Conservation (phyloP, 345 rosid species). For the Acer negundo region DNA sequence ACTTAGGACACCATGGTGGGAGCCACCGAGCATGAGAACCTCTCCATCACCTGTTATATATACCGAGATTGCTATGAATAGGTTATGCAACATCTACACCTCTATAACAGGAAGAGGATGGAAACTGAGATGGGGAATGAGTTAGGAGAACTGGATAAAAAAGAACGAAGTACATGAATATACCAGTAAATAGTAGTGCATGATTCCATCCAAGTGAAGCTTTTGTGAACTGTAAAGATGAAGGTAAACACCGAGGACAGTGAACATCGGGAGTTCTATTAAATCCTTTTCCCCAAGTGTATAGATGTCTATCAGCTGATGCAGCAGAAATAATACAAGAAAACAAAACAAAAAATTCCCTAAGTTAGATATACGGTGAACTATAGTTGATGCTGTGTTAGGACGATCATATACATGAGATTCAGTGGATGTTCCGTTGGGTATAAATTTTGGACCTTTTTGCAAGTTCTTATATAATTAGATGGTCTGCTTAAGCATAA, state of each 20-base stretch:
- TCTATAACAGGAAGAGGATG: not conserved
- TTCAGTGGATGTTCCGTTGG: no score
- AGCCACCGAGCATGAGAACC: conserved; percentile 69
- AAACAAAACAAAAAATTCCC: not conserved
- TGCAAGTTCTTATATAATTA: not conserved
- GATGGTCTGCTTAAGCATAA: not conserved
- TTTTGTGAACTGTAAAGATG: conserved; percentile 37
- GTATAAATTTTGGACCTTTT: no score
- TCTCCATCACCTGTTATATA: conserved; percentile 55
- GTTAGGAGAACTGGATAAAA: not conserved
- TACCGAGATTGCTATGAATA: not conserved
- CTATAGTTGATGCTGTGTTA: not conserved
- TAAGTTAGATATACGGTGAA: not conserved
- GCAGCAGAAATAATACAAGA: conserved; percentile 19
- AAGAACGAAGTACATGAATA: not conserved
- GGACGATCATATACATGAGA: not conserved
- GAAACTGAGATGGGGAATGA: not conserved
- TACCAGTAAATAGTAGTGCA: conserved; percentile 63
- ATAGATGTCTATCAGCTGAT: conserved; percentile 63
- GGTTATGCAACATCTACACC: not conserved
- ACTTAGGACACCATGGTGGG: conserved; percentile 46
- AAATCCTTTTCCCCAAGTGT: conserved; percentile 89
- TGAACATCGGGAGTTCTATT: conserved; percentile 44
- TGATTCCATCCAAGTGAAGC: conserved; percentile 91
- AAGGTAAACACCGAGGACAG: conserved; percentile 46